Base-by-base conservation (phyloP, 768 basidiomycete genomes). In the Sporobolomyces roseus region DNA sequence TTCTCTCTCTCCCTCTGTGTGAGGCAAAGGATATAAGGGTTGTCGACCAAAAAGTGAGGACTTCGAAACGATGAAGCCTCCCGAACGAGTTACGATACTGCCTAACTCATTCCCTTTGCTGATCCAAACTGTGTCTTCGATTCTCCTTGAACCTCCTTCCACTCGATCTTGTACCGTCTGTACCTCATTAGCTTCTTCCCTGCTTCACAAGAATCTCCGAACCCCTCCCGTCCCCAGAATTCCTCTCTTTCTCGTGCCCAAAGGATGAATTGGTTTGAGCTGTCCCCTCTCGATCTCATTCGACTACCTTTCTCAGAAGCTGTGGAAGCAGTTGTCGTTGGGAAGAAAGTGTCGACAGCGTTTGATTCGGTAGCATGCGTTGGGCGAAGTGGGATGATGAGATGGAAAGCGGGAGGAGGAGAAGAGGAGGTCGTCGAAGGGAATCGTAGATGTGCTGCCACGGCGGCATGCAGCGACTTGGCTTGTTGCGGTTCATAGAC, bases 401-500 rank as follows among this genome's bases (percentile, higher is more conserved):
- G 80, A 84, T 88, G 89, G 77, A 91, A 88, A 4, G 84, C 79
- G 1, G 86, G 85, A 10, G 48, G 1, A 5, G 30, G 2, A 35
- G 33, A 21, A 12, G 32, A 30, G 13, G 60, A 78, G 78, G 49
- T 53, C 67, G 10, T 46, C 45, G 45, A 46, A 62, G 30, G 63
- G 59, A 51, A 68, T 21, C 65, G 72, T 45, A 91, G 81, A 50
- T 85, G 79, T 41, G 75, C 78, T 74, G 82, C 82, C 27, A 87
- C 85, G 61, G 88, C 88, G 5, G 74, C 75, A 59, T 83, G 83
- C 74, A 91, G 87, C 87, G 86, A 89, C 14, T 77, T 65, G 4
- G 88, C 86, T 75, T 90, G 89, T 23, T 82, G 78, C 0, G 85
- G 83, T 68, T 89, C 83, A 77, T 91, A 91, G 13, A 91, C 81